These are phyloP conservation scores for Prillingera fragicola DNA, from an alignment of 1,284 basidiomycete genomes.

Conservation along the genomic window DNA sequence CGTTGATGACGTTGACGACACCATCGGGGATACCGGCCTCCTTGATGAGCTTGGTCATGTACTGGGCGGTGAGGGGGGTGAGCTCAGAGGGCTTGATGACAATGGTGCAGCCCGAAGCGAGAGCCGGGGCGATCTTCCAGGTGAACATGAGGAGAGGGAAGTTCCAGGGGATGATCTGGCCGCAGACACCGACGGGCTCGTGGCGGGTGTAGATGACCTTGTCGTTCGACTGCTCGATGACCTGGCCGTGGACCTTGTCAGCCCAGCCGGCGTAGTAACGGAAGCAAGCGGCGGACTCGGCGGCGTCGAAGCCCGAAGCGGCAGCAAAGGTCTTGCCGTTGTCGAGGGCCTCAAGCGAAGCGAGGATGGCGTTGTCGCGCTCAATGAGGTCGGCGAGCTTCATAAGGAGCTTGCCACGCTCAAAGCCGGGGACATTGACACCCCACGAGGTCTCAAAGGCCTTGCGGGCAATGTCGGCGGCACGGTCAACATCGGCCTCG, in stretches of 20 bases:
- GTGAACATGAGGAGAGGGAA: conserved; percentile 63
- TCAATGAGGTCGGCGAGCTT: conserved; percentile 73
- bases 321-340: conserved; percentile 66
- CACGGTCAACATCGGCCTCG: conserved; percentile 63
- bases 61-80: conserved; percentile 66
- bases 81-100: conserved; percentile 86
- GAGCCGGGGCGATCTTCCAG: conserved; percentile 79
- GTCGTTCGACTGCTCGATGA: conserved; percentile 57
- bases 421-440: conserved; percentile 51
- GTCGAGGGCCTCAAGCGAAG: conserved; percentile 74
- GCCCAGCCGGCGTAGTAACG: conserved; percentile 56
- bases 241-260: conserved; percentile 81
- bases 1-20: conserved; percentile 63
- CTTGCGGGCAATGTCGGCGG: conserved; percentile 69
- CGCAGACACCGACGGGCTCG: conserved; percentile 84
- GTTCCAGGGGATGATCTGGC: conserved; percentile 74
- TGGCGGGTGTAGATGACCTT: conserved; percentile 66
- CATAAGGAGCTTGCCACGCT: conserved; percentile 58
- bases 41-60: conserved; percentile 49
- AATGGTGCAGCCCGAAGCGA: conserved; percentile 76
- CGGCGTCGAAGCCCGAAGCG: conserved; percentile 66
- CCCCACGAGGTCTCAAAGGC: conserved; percentile 74
- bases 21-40: conserved; percentile 62
- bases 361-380: conserved; percentile 62
- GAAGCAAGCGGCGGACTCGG: conserved; percentile 57